These are phyloP conservation scores for Cyanidioschyzon merolae DNA, from an alignment of 23 red algal species.

Conservation along the genomic window DNA sequence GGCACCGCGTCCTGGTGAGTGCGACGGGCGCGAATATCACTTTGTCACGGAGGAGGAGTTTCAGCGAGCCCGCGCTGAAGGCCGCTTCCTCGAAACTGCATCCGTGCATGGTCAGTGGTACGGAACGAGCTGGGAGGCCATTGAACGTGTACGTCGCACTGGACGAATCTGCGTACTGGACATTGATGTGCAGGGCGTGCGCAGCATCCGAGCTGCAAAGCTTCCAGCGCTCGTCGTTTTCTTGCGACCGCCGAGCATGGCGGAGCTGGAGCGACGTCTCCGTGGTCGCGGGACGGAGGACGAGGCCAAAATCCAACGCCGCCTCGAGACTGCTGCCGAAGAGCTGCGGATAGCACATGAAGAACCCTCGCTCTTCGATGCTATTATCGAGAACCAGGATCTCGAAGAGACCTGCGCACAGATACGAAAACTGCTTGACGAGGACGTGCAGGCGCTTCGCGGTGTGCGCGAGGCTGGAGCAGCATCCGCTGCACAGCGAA, in stretches of 20 bases:
- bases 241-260: slow-evolving; percentile 47
- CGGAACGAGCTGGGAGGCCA: slow-evolving; percentile 52
- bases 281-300: slow-evolving; percentile 69
- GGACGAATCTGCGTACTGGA: slow-evolving; percentile 75
- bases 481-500: too few relatives aligned
- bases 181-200: slow-evolving; percentile 97
- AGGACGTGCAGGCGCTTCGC: not conserved
- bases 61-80: slow-evolving; percentile 34
- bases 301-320: slow-evolving; percentile 41
- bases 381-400: slow-evolving; percentile 61
- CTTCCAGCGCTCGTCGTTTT: slow-evolving; percentile 77
- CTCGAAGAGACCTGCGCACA: slow-evolving; percentile 24
- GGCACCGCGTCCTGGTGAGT: slow-evolving; percentile 68
- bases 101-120: slow-evolving; percentile 87
- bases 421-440: not conserved
- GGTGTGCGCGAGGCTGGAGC: too few relatives aligned
- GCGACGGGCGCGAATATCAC: slow-evolving; percentile 80
- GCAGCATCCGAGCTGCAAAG: slow-evolving; percentile 38
- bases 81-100: slow-evolving; percentile 83
- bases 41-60: slow-evolving; percentile 59
- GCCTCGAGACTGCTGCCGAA: slow-evolving; percentile 43
- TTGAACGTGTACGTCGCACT: slow-evolving; percentile 44
- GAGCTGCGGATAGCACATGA: slow-evolving; percentile 60
- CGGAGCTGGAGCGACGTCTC: slow-evolving; percentile 62
- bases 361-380: slow-evolving; percentile 67